Base-by-base conservation (phyloP, 2,329 filamentous ascomycete species). In the Aspergillus carbonarius region DNA sequence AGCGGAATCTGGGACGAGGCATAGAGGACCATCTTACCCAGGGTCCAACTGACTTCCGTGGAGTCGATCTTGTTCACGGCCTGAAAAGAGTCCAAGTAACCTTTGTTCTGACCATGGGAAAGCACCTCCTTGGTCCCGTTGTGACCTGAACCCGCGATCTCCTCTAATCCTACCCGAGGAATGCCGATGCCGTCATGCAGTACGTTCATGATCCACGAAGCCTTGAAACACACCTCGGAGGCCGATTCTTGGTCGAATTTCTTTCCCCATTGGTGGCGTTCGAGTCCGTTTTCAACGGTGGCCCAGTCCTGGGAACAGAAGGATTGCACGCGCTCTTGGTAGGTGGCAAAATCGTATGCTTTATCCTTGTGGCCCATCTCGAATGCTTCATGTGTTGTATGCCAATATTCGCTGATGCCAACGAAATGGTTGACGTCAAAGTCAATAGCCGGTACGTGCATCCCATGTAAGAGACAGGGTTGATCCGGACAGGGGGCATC, bases 391-490 rank as follows among this genome's bases (percentile, higher is more conserved):
- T 99, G 95, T 0, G 95, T 99, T 0, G 93, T 96, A 74, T 99
- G 95, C 93, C 95, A 99, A 76, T 96, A 99, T 72, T 99, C 95
- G 1, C 93, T 98, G 3, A 99, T 93, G 10, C 95, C 95, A 27
- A 99, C 88, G 69, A 99, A 99, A 73, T 97, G 96, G 68, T 99
- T 99, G 35, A 98, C 88, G 62, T 95, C 89, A 70, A 98, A 99
- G 72, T 99, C 95, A 63, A 99, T 97, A 3, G 92, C 91, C 1
- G 95, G 95, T 1, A 95, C 92, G 71, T 98, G 92, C 63, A 93
- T 87, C 0, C 95, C 93, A 67, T 97, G 91, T 39, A 99, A 81
- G 34, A 99, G 79, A 74, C 95, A 99, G 0, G 96, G 95, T 25
- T 88, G 78, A 69, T 96, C 89, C 4, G 85, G 78, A 70, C 95